A percentile compares a stretch with the other conserved stretches of the same genome.
phyloP scores from a whole-genome alignment of 352 stramenopile genomes.

The Phytopythium kandeliae region DNA sequence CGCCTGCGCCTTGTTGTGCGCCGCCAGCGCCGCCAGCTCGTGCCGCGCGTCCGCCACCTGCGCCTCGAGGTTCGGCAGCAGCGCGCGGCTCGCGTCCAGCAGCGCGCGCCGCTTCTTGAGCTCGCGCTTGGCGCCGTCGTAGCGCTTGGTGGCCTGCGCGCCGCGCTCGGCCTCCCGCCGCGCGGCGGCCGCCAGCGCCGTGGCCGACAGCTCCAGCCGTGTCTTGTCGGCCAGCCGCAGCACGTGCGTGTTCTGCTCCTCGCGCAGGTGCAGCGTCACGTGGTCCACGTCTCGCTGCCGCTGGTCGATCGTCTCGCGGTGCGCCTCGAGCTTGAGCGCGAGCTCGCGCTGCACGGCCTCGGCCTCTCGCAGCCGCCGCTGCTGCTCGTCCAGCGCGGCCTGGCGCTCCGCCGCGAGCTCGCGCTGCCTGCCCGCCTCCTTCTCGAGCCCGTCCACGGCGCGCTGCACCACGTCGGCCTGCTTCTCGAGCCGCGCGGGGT shows the following conservation, averaged over 20 bases:
- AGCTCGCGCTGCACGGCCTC: conserved; percentile 80
- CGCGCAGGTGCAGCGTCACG: conserved; percentile 78
- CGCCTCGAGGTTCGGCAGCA: conserved; percentile 76
- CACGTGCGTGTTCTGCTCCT: conserved; percentile 82
- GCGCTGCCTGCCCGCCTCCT: conserved; percentile 53
- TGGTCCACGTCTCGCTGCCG: conserved; percentile 89
- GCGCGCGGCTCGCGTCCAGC: conserved; percentile 59
- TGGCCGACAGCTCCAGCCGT: conserved; percentile 57
- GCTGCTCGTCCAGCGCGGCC: conserved; percentile 29
- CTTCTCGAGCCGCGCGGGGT: conserved; percentile 81
- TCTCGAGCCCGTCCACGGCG: conserved; percentile 62
- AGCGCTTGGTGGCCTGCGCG: conserved; percentile 63
- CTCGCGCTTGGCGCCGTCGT: conserved; percentile 80
- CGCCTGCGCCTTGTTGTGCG: conserved; percentile 67
- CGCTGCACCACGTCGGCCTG: conserved; percentile 83
- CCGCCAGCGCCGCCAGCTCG: conserved; percentile 41
- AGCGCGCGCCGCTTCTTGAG: conserved; percentile 86
- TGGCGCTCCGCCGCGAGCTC: conserved; percentile 33
- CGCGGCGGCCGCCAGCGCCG: conserved; percentile 36
- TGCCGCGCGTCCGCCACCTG: conserved; percentile 80
- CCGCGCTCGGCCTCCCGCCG: conserved; percentile 66
- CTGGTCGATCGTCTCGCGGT: conserved; percentile 88
- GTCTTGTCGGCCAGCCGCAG: conserved; percentile 66
- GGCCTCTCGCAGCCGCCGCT: conserved; percentile 55
- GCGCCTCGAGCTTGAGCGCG: conserved; percentile 82